A percentile compares a stretch with the other conserved stretches of the same genome.
phyloP scores from a whole-genome alignment of 2,329 filamentous ascomycete genomes.

The Aureobasidium sp. region DNA sequence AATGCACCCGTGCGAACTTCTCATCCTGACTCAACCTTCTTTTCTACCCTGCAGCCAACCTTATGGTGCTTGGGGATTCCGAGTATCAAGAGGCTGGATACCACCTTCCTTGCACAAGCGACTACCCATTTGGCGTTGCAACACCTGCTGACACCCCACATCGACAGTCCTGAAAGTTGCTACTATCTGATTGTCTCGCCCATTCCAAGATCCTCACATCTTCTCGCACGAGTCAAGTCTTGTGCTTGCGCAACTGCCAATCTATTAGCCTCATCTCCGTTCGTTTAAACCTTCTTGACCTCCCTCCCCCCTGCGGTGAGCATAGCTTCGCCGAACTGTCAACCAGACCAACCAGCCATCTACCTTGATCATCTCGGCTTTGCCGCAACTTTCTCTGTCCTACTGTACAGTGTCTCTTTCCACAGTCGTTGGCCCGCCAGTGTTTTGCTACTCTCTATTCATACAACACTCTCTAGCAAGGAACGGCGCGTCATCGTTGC shows the following conservation, averaged over 20 bases:
- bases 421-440: conserved; percentile 12
- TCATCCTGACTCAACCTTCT: conserved; percentile 10
- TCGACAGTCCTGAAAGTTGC: conserved; percentile 2
- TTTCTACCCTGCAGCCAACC: conserved; percentile 13
- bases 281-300: conserved; percentile 18
- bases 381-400: conserved; percentile 16
- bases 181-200: conserved; percentile 16
- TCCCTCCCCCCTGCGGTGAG: conserved; percentile 14
- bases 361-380: conserved; percentile 16
- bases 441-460: conserved; percentile 9
- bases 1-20: conserved; percentile 10
- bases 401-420: conserved; percentile 10
- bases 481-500: conserved; percentile 1
- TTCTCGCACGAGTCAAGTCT: conserved; percentile 18
- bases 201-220: conserved; percentile 15
- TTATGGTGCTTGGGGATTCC: conserved; percentile 8
- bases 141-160: conserved; percentile 15
- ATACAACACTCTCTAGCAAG: conserved; percentile 4
- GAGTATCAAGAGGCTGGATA: conserved; percentile 7
- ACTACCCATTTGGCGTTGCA: conserved; percentile 12
- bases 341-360: conserved; percentile 8
- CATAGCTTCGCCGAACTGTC: conserved; percentile 14
- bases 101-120: conserved; percentile 2
- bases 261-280: conserved; percentile 19
- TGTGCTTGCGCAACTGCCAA: conserved; percentile 21